These are phyloP conservation scores for Phytophthora sansomeana DNA, from an alignment of 352 stramenopile genomes.

Conservation along the genomic window DNA sequence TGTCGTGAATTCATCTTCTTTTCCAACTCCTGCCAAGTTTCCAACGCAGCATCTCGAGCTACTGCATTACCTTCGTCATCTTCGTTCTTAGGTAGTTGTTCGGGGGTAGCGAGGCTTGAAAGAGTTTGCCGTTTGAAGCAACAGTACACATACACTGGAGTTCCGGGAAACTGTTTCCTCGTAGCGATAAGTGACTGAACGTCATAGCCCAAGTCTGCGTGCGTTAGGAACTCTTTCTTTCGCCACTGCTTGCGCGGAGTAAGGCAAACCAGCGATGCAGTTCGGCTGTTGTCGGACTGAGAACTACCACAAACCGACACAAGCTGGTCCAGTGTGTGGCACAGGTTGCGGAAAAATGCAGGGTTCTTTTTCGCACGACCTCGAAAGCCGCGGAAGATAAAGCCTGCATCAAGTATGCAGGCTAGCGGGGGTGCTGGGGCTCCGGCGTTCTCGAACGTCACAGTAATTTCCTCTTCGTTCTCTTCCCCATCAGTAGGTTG, in stretches of 20 bases:
- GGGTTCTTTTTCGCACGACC: conserved; percentile 61
- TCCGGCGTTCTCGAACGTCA: conserved; percentile 23
- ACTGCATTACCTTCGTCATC: neutral
- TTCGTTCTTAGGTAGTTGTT: conserved; percentile 8
- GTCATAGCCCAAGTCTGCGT: conserved; percentile 41
- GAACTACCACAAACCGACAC: conserved; percentile 18
- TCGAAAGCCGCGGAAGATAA: conserved; percentile 60
- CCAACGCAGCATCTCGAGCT: conserved; percentile 24
- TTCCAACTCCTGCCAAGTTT: conserved; percentile 26
- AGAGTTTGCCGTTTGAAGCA: conserved; percentile 38
- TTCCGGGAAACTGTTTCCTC: conserved; percentile 19
- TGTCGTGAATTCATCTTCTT: conserved; percentile 20
- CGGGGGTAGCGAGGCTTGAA: neutral
- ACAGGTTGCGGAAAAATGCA: conserved; percentile 51
- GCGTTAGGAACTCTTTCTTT: conserved; percentile 63
- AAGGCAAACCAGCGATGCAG: conserved; percentile 45
- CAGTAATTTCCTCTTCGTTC: conserved; percentile 20
- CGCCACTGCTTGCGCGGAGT: conserved; percentile 73
- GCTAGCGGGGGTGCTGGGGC: conserved; percentile 29
- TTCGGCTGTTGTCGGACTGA: neutral
- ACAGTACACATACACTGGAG: conserved; percentile 50
- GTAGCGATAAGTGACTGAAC: conserved; percentile 38
- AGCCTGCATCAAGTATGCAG: conserved; percentile 57
- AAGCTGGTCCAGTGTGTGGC: conserved; percentile 42
- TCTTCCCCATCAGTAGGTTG: conserved; percentile 11